These are phyloP conservation scores for Komagataella kurtzmanii DNA, from an alignment of 805 yeast species.

Conservation along the genomic window DNA sequence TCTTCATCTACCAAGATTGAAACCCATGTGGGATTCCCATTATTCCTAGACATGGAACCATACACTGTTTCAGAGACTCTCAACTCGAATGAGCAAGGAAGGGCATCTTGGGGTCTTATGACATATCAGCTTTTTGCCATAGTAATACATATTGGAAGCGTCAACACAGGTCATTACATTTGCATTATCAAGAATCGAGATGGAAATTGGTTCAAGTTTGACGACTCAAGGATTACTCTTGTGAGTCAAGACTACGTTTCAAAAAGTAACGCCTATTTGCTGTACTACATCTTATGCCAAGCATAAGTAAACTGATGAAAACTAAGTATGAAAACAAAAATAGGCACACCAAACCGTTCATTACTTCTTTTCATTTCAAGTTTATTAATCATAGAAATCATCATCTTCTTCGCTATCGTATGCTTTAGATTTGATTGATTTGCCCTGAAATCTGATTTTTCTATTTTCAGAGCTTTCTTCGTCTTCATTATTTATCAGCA, in stretches of 20 bases:
- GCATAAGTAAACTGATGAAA: not conserved
- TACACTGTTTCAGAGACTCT: constrained; percentile 22
- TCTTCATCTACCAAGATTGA: constrained; percentile 58
- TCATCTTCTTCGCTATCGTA: constrained; percentile 25
- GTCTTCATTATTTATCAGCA: constrained; percentile 46
- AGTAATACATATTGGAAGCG: constrained; percentile 83
- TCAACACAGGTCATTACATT: constrained; percentile 91
- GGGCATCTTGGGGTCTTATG: constrained; percentile 10
- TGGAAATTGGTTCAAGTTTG: constrained; percentile 83
- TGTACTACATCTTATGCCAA: constrained; percentile 50
- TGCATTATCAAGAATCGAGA: constrained; percentile 61
- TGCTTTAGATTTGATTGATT: constrained; percentile 31
- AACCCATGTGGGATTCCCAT: constrained; percentile 58
- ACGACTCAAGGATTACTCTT: constrained; percentile 71
- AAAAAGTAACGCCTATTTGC: constrained; percentile 63
- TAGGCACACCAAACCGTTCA: not conserved
- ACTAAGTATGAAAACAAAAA: not conserved
- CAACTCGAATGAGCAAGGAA: constrained; percentile 6
- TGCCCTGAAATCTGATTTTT: constrained; percentile 40
- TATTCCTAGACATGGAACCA: constrained; percentile 55
- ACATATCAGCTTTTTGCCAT: constrained; percentile 78
- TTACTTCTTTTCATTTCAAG: not conserved
- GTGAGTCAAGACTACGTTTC: constrained; percentile 54
- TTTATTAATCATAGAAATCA: constrained; percentile 31
- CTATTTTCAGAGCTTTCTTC: constrained; percentile 42